A percentile compares a stretch with the other conserved stretches of the same genome.
These are phyloP conservation scores for Exophiala bonariae DNA, from an alignment of 2,329 filamentous ascomycete genomes.

Conservation along the genomic window DNA sequence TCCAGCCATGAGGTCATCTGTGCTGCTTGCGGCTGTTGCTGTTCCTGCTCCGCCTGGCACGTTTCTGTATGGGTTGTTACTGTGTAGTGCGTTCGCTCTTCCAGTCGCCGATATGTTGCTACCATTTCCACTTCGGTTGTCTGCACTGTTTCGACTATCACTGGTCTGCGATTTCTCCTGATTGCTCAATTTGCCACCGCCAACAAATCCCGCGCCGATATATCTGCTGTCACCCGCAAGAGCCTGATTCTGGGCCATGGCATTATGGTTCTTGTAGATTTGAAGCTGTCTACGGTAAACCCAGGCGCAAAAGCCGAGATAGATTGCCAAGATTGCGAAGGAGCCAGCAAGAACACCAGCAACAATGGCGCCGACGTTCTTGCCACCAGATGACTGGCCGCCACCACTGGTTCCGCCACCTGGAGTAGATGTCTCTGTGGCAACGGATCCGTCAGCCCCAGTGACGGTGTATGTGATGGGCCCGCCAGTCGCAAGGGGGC, in stretches of 20 bases:
- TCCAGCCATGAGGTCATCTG: constrained; percentile 60
- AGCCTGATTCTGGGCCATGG: constrained; percentile 61
- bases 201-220: constrained; percentile 14
- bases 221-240: constrained; percentile 40
- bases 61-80: constrained; percentile 25
- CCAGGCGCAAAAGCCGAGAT: constrained; percentile 76
- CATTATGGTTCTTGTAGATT: constrained; percentile 70
- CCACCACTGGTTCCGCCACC: constrained; percentile 47
- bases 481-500: constrained; percentile 70
- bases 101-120: constrained; percentile 22
- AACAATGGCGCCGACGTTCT: constrained; percentile 56
- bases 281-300: constrained; percentile 70
- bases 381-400: constrained; percentile 31
- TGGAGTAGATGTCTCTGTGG: constrained; percentile 38
- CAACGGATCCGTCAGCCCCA: constrained; percentile 40
- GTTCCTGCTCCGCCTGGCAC: constrained; percentile 32
- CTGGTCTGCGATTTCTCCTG: constrained; percentile 22
- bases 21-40: constrained; percentile 49
- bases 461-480: constrained; percentile 68
- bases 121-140: constrained; percentile 21
- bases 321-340: constrained; percentile 64
- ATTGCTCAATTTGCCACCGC: constrained; percentile 6
- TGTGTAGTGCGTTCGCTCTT: constrained; percentile 32
- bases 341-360: constrained; percentile 65
- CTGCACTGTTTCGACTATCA: constrained; percentile 23